A percentile compares a stretch with the other conserved stretches of the same genome.
phyloP scores from a whole-genome alignment of 805 yeast genomes.

The Cyberlindnera veronae region DNA sequence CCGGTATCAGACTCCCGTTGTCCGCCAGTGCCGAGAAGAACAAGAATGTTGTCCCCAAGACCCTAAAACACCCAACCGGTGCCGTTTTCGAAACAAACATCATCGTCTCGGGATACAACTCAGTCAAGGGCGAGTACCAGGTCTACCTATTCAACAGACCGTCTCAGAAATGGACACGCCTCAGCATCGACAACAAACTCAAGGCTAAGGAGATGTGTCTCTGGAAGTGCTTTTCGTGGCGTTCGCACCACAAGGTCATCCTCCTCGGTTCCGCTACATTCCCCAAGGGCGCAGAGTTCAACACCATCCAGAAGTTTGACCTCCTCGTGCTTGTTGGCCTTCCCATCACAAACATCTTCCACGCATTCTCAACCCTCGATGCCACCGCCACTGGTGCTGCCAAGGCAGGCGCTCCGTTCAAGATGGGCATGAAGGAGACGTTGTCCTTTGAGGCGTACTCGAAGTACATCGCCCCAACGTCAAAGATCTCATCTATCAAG shows the following conservation, averaged over 20 bases:
- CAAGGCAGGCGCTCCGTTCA: conserved; percentile 1
- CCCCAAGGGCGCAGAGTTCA: conserved; percentile 25
- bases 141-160: conserved; percentile 50
- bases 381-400: conserved; percentile 21
- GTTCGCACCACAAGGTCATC: conserved; percentile 69
- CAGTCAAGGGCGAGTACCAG: conserved; percentile 40
- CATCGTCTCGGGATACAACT: conserved; percentile 56
- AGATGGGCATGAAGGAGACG: conserved; percentile 16
- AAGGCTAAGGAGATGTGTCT: conserved; percentile 45
- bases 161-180: conserved; percentile 60
- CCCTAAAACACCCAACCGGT: conserved; percentile 53
- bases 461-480: conserved; percentile 69
- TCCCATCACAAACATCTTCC: conserved; percentile 48
- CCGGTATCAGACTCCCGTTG: conserved; percentile 30
- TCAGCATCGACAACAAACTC: conserved; percentile 50
- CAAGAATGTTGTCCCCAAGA: conserved; percentile 39
- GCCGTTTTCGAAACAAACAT: conserved; percentile 66
- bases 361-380: conserved; percentile 10
- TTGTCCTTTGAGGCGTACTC: conserved; percentile 62
- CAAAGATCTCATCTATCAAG: conserved; percentile 59
- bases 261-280: conserved; percentile 45
- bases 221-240: conserved; percentile 72
- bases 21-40: conserved; percentile 20
- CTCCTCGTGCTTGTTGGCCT: conserved; percentile 47
- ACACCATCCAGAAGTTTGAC: conserved; percentile 41